Base-by-base conservation (phyloP, 306 rosid genomes). In the Quercus aquifolioides region DNA sequence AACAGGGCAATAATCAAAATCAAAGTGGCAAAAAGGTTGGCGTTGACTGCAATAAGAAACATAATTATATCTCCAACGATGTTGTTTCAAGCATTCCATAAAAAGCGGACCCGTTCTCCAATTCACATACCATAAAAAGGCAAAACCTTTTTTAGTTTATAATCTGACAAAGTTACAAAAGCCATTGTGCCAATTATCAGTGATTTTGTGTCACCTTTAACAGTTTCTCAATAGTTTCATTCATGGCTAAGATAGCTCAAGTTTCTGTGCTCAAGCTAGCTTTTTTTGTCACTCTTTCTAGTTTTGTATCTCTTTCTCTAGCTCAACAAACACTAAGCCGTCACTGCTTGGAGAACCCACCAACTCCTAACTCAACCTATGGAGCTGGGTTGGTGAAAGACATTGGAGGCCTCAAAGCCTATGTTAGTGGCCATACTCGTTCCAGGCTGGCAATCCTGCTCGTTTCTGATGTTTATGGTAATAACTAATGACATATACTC, bases 291-390 rank as follows among this genome's bases (percentile, higher is more conserved):
- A 17, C 43, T 18, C 26, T 67, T 67, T 4, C 52, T n/a, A 33
- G n/a, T 23, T 35, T 67, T 19, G 15, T 33, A 18, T 67, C 72
- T 67, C 52, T 67, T 67, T 21, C 72, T 19, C 15, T 67, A 13
- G 52, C 51, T 28, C 23, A 18, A 15, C 18, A 21, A 5, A 33
- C 49, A 14, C 35, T 67, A 4, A 9, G 72, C 72, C 26, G 51
- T 19, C 72, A 67, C 5, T 67, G 72, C 52, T 67, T 67, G 52
- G 72, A 67, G 72, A 67, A 67, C 51, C 72, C 72, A 18, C 72
- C 72, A 33, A 35, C 51, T 28, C 26, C n/a, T 5, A 67, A 33
- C 72, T 33, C 49, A 5, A 67, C 26, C 72, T 33, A 8, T 35
- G 72, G 72, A 67, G 72, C 26, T 35, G 72, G 72, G 15, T 67